Conservation (phyloP, 768 basidiomycete genomes). For the Lentinula sp. region DNA sequence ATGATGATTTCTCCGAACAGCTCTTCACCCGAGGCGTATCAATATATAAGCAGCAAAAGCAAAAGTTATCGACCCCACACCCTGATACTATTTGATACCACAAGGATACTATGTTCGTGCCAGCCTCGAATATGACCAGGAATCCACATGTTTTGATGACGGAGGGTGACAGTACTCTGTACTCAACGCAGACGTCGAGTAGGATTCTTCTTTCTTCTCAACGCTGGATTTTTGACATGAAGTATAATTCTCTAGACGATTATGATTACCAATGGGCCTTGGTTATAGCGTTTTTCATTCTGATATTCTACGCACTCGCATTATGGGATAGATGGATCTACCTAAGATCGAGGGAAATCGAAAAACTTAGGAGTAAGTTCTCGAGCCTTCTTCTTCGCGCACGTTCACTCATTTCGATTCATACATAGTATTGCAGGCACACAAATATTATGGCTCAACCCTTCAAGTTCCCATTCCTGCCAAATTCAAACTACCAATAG, state of each 20-base stretch:
- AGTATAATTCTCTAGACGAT: too few relatives aligned
- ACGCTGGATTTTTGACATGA: too few relatives aligned
- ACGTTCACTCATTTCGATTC: background rate
- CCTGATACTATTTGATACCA: background rate
- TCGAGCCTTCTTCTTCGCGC: background rate
- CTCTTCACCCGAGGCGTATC: background rate
- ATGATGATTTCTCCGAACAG: background rate
- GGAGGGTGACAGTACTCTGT: background rate
- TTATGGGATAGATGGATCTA: conserved; percentile 31
- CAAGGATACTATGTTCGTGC: background rate
- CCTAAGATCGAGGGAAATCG: conserved; percentile 19
- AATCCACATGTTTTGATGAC: too few relatives aligned
- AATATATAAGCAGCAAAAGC: background rate
- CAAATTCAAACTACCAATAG: background rate
- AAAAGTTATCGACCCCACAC: background rate
- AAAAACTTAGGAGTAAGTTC: conserved; percentile 1
- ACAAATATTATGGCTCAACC: background rate
- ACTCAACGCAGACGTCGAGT: background rate
- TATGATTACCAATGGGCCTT: conserved; percentile 11
- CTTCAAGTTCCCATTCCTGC: background rate
- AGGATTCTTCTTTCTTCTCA: background rate
- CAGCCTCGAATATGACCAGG: background rate
- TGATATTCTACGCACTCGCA: conserved; percentile 28
- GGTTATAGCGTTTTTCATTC: conserved; percentile 20
- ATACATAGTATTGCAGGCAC: background rate